Evolutionary conservation across 352 stramenopile genomes (phyloP).

Genomic region (Phytophthora sojae): DNA sequence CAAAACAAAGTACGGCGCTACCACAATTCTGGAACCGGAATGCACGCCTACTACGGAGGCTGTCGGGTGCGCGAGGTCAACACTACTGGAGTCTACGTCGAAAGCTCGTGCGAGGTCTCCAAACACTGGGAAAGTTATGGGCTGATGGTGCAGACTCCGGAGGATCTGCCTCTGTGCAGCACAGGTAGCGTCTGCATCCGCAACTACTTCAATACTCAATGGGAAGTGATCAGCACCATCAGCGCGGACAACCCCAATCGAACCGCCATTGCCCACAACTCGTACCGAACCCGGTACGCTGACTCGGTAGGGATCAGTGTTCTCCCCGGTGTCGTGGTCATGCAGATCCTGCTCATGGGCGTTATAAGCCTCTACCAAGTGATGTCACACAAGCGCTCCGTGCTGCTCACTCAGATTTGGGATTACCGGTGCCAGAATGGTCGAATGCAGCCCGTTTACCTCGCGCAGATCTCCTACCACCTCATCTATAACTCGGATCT

Average conservation of each 20-base stretch:
- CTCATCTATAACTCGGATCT: constrained; percentile 27
- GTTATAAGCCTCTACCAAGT: constrained; percentile 32
- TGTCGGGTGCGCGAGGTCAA: constrained; percentile 34
- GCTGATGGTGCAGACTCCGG: constrained; percentile 29
- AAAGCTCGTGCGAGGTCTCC: constrained; percentile 15
- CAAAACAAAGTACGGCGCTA: constrained; percentile 7
- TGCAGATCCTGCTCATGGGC: constrained; percentile 35
- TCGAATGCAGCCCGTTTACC: constrained; percentile 30
- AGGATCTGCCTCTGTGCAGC: constrained; percentile 36
- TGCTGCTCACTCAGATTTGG: constrained; percentile 41
- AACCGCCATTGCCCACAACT: constrained; percentile 26
- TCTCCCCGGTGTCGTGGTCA: constrained; percentile 29
- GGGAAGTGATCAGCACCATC: constrained; percentile 29
- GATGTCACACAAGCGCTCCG: constrained; percentile 36
- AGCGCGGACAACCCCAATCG: constrained; percentile 9
- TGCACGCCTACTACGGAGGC: constrained; percentile 29
- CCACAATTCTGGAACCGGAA: constrained; percentile 18
- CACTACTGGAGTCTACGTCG: constrained; percentile 28
- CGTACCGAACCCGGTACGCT: constrained; percentile 27
- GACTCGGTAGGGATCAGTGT: constrained; percentile 28
- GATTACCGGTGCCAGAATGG: constrained; percentile 34
- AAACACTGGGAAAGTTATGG: constrained; percentile 29
- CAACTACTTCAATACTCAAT: constrained; percentile 36
- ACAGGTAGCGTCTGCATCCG: constrained; percentile 26
- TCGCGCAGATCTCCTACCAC: constrained; percentile 35